These are phyloP conservation scores for Ceratobasidium sp. DNA, from an alignment of 1,284 basidiomycete species.

Conservation along the genomic window DNA sequence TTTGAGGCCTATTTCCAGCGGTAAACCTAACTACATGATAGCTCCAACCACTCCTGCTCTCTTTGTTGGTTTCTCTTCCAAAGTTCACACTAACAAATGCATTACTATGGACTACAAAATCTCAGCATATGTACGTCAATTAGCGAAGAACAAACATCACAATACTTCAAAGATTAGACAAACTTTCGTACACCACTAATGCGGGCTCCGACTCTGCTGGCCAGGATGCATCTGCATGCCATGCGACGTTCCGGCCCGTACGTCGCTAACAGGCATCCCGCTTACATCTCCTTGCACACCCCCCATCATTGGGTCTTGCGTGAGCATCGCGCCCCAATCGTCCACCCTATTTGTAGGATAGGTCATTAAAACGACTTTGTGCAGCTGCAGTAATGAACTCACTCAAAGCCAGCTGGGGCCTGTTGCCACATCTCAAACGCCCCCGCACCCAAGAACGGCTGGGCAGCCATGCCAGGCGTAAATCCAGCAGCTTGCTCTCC, in stretches of 20 bases:
- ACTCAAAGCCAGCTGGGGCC: constrained; percentile 51
- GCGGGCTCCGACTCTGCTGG: constrained; percentile 24
- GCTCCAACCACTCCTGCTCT: no score
- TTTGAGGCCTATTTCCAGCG: no score
- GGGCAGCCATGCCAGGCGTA: constrained; percentile 31
- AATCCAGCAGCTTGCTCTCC: constrained; percentile 16
- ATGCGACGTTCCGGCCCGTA: constrained; percentile 17
- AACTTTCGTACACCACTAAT: neutral
- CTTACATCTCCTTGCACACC: constrained; percentile 10
- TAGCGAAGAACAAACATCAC: neutral
- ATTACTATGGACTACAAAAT: constrained; percentile 23
- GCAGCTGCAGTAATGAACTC: constrained; percentile 21
- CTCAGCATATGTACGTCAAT: neutral
- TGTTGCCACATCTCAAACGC: constrained; percentile 50
- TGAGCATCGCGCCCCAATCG: constrained; percentile 49
- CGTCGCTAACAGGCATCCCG: constrained; percentile 6
- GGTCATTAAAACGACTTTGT: neutral
- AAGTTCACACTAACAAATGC: constrained; percentile 1
- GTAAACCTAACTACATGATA: no score
- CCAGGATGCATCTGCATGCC: constrained; percentile 34
- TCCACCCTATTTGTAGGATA: constrained; percentile 47
- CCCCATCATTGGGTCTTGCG: constrained; percentile 24
- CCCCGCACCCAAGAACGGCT: constrained; percentile 45
- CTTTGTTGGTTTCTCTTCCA: no score
- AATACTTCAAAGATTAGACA: neutral